Conservation (phyloP, 2,329 filamentous ascomycete genomes). For the Biscogniauxia sp. region DNA sequence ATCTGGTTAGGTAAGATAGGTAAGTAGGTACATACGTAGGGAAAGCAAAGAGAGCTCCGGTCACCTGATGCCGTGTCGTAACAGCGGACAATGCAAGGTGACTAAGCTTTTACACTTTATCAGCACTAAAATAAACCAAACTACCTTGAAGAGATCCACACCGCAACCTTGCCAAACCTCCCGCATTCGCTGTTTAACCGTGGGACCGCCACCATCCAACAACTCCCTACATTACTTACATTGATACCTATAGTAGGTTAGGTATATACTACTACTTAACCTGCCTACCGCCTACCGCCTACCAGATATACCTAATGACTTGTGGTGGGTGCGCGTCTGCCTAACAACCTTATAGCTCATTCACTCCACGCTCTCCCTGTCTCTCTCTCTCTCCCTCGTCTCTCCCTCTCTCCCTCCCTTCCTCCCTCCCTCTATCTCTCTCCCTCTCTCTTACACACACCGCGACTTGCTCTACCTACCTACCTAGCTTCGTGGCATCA, state of each 20-base stretch:
- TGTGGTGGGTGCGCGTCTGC: conserved; percentile 19
- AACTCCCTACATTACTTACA: too few relatives aligned
- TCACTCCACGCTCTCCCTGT: too few relatives aligned
- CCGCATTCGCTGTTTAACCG: not conserved
- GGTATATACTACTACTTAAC: not conserved
- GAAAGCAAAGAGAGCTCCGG: not conserved
- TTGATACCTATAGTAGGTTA: too few relatives aligned
- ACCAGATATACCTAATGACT: not conserved
- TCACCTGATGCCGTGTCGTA: conserved; percentile 22
- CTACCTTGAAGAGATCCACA: too few relatives aligned
- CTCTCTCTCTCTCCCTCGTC: too few relatives aligned
- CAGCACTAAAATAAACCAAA: not conserved
- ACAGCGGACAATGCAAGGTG: conserved; percentile 4
- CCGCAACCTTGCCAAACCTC: not conserved
- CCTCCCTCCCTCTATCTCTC: too few relatives aligned
- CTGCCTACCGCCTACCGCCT: too few relatives aligned
- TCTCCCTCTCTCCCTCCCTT: not conserved
- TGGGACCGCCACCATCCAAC: not conserved
- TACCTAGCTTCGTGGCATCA: conserved; percentile 23
- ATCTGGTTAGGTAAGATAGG: too few relatives aligned
- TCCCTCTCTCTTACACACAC: not conserved
- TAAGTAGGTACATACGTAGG: too few relatives aligned
- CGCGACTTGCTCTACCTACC: conserved; percentile 1
- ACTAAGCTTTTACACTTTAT: conserved; percentile 8
- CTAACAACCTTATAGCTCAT: conserved; percentile 4